A percentile compares a stretch with the other conserved stretches of the same genome.
These are phyloP conservation scores for Albophoma yamanashiensis DNA, from an alignment of 2,329 filamentous ascomycete species.

Conservation along the genomic window DNA sequence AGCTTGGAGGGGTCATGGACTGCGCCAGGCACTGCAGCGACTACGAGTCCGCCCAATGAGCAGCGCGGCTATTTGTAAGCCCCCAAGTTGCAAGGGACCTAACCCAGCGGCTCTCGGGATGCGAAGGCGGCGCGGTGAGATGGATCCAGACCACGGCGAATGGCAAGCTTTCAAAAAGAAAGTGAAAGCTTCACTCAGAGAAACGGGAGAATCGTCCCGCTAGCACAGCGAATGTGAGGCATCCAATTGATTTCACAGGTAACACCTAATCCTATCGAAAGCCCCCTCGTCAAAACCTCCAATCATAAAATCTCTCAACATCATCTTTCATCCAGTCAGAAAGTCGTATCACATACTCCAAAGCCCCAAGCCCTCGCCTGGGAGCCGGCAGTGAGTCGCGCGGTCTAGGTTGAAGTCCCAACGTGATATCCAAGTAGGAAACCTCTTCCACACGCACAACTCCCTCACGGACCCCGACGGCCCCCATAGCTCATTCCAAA, in stretches of 20 bases:
- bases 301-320: not conserved
- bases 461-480: not conserved
- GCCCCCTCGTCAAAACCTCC: not conserved
- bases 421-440: not conserved
- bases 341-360: not conserved
- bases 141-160: too few relatives aligned
- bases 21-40: too few relatives aligned
- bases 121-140: too few relatives aligned
- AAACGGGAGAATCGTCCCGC: not conserved
- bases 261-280: not conserved
- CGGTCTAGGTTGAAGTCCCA: not conserved
- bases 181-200: not conserved
- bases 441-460: not conserved
- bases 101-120: too few relatives aligned
- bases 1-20: not conserved
- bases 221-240: not conserved
- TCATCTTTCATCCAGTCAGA: not conserved
- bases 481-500: conserved; percentile 5
- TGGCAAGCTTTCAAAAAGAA: too few relatives aligned
- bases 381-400: not conserved
- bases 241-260: not conserved
- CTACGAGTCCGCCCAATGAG: not conserved
- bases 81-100: not conserved
- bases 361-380: not conserved
- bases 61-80: not conserved